Evolutionary conservation across 1,284 basidiomycete species (phyloP).

Genomic region (Inonotus obliquus): DNA sequence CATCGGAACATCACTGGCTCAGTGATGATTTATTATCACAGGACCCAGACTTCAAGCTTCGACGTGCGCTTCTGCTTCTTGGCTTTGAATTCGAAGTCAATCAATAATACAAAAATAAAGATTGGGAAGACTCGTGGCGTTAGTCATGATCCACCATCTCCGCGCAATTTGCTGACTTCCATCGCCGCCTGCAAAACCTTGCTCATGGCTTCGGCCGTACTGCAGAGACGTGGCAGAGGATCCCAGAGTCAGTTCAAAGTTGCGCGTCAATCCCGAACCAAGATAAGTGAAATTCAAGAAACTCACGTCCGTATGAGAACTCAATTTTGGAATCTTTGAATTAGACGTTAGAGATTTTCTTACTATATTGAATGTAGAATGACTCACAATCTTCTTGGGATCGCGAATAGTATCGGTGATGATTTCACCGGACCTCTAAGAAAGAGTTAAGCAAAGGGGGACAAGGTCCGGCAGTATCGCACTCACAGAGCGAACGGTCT

Average conservation of each 20-base stretch:
- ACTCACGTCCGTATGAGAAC: background rate
- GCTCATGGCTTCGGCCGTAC: conserved; percentile 62
- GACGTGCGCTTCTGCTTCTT: no score
- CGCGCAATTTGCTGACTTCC: conserved; percentile 53
- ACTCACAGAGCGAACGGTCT: background rate
- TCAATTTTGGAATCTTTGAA: background rate
- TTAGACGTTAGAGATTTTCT: no score
- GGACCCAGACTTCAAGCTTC: no score
- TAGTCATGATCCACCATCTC: conserved; percentile 8
- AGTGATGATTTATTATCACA: background rate
- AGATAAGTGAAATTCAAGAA: background rate
- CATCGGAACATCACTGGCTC: background rate
- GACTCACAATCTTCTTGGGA: background rate
- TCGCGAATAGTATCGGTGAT: background rate
- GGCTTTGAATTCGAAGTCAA: background rate
- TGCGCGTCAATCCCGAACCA: background rate
- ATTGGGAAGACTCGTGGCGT: background rate
- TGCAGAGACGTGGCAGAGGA: conserved; percentile 35
- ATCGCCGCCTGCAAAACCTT: conserved; percentile 60
- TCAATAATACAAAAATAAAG: background rate
- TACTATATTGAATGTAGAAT: no score
- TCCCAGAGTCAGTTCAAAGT: background rate
- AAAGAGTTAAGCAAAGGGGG: background rate
- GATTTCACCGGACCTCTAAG: background rate
- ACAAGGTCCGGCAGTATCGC: background rate